Evolutionary conservation across 2,329 filamentous ascomycete species (phyloP).

Genomic region (Hymenoscyphus fraxineus): DNA sequence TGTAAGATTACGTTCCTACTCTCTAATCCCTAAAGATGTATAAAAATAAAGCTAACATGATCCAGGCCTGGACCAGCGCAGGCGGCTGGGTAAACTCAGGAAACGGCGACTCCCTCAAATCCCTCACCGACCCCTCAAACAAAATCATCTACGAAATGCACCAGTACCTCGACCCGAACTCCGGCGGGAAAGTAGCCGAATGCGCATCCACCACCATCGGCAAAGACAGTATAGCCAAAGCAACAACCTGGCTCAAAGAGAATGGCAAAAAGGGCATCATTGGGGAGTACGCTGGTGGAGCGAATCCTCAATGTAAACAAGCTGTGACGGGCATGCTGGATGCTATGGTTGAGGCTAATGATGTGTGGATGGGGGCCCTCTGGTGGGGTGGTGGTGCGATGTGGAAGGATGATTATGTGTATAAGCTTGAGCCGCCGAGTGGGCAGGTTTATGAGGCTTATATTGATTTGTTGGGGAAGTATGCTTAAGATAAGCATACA

Average conservation of each 20-base stretch:
- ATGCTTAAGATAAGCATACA: neutral
- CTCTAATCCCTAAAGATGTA: neutral
- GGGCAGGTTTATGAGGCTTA: neutral
- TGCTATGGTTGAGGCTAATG: slow-evolving; percentile 44
- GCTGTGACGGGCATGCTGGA: slow-evolving; percentile 48
- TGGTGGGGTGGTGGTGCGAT: slow-evolving; percentile 52
- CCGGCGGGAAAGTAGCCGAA: slow-evolving; percentile 46
- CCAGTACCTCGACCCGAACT: slow-evolving; percentile 56
- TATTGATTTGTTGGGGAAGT: neutral
- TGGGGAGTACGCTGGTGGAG: slow-evolving; percentile 52
- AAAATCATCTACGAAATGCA: slow-evolving; percentile 60
- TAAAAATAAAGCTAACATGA: neutral
- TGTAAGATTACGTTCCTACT: slow-evolving; percentile 14
- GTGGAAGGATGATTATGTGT: slow-evolving; percentile 39
- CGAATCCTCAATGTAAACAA: slow-evolving; percentile 45
- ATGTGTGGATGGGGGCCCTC: slow-evolving; percentile 47
- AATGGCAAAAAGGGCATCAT: slow-evolving; percentile 51
- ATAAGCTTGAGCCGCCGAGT: slow-evolving; percentile 43
- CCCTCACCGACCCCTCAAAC: slow-evolving; percentile 48
- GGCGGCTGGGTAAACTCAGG: slow-evolving; percentile 27
- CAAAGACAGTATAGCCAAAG: slow-evolving; percentile 45
- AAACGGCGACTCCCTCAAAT: slow-evolving; percentile 40
- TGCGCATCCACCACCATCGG: slow-evolving; percentile 53
- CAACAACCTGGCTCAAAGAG: slow-evolving; percentile 50
- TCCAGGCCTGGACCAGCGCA: slow-evolving; percentile 12